Evolutionary conservation across 257 asterid species (phyloP), one percentile per base, ranked within the genome.

Genomic region (Henckelia pumila): DNA sequence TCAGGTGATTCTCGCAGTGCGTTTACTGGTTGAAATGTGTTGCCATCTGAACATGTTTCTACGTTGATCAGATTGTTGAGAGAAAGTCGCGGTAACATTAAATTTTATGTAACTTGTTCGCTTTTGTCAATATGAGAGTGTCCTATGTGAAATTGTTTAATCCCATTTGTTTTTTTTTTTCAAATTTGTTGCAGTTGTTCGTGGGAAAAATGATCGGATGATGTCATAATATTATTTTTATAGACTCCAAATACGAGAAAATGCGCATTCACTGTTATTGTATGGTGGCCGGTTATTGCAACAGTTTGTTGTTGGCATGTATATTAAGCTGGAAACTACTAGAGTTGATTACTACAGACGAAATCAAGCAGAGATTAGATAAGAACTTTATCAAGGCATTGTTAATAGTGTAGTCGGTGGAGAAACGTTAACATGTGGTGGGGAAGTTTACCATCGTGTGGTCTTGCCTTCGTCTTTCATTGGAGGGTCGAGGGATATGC

Each of bases 241-340:
- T 3, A 20, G 66, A 5, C 14, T 47, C 0, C 49, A 72, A 0
- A 30, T 66, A 0, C 21, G 23, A 3, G 6, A 5, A 0, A 2
- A 0, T 0, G 11, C n/a, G n/a, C n/a, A 20, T 2, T 64, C 64
- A 0, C 0, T 5, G 0, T 1, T 64, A 0, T 72, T 8, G 30
- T 47, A 56, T 26, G 24, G 16, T 8, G 61, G 71, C 0, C 6
- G 71, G 14, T 24, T 44, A 14, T 56, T 64, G 1, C 53, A 72
- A 6, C 66, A 70, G 17, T 65, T 33, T 3, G 5, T 6, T 0
- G 67, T 58, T 24, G 71, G 65, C 25, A 66, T 56, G 59, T 72
- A 53, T 6, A 26, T 64, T 2, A 73, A 66, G 28, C 1, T 66
- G 1, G 69, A 73, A 35, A 73, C 50, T 4, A 25, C 58, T 0